Evolutionary conservation across 768 basidiomycete species (phyloP).

Genomic region (Boletellus ananiceps): DNA sequence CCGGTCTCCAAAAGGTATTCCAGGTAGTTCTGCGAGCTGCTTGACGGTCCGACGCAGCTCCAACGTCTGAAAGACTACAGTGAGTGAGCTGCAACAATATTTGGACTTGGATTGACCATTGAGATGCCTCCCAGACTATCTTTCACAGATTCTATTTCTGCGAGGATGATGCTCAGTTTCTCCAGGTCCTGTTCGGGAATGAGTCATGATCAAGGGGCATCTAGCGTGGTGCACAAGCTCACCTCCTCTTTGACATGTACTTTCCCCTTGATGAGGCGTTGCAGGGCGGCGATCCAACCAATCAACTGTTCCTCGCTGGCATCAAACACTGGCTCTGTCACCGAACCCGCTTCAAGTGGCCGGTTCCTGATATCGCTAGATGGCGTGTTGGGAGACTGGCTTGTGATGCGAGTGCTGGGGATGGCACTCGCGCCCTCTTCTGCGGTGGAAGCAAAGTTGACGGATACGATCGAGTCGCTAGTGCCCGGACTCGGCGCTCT

Average conservation of each 20-base stretch:
- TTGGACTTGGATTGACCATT: conserved; percentile 14
- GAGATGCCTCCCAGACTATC: conserved; percentile 4
- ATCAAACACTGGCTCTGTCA: not conserved
- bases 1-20: conserved; percentile 30
- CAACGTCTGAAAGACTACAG: conserved; percentile 8
- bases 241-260: conserved; percentile 23
- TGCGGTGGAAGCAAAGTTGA: not conserved
- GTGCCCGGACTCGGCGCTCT: conserved; percentile 1
- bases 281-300: conserved; percentile 20
- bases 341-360: not conserved
- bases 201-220: not conserved
- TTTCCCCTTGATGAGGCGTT: conserved; percentile 31
- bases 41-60: conserved; percentile 18
- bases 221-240: not conserved
- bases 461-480: conserved; percentile 4
- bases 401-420: conserved; percentile 19
- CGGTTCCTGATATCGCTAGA: not conserved
- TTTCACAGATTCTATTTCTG: conserved; percentile 29
- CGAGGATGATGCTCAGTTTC: conserved; percentile 24
- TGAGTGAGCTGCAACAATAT: not conserved
- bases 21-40: conserved; percentile 24
- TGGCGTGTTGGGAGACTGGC: conserved; percentile 12
- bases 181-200: conserved; percentile 21
- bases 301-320: conserved; percentile 7
- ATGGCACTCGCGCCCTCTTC: conserved; percentile 2